phyloP scores from a whole-genome alignment of 805 yeast species.

The Dipodascus geniculatus region DNA sequence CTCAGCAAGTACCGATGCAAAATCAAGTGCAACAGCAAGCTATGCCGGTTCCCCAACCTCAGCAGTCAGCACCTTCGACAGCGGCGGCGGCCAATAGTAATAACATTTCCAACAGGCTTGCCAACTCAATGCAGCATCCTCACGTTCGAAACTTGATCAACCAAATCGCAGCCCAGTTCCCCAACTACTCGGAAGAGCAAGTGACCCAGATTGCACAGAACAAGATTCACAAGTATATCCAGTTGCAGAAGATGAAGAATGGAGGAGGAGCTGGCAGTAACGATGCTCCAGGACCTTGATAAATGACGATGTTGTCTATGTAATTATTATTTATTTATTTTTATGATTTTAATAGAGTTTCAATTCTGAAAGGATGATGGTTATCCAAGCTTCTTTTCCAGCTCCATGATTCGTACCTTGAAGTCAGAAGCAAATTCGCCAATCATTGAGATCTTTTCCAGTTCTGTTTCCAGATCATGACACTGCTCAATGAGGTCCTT shows the following conservation, averaged over 20 bases:
- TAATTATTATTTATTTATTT: too few relatives aligned
- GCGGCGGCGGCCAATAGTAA: not conserved
- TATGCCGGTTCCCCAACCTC: not conserved
- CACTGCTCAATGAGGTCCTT: constrained; percentile 32
- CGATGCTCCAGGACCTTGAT: not conserved
- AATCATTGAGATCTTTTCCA: constrained; percentile 42
- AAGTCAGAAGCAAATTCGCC: constrained; percentile 33
- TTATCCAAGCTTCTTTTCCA: constrained; percentile 24
- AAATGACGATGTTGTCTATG: too few relatives aligned
- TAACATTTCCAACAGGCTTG: not conserved
- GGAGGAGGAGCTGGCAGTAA: not conserved
- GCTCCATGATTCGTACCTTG: constrained; percentile 24
- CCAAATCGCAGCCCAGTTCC: not conserved
- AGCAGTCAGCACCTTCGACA: not conserved
- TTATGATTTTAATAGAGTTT: not conserved
- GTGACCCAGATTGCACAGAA: not conserved
- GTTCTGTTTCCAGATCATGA: constrained; percentile 38
- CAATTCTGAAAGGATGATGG: not conserved
- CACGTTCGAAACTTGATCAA: not conserved
- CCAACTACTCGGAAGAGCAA: not conserved
- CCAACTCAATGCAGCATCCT: not conserved
- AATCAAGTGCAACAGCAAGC: constrained; percentile 14
- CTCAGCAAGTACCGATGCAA: constrained; percentile 16
- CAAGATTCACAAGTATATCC: not conserved
- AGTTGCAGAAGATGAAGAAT: not conserved